A percentile compares a stretch with the other conserved stretches of the same genome.
phyloP scores from a whole-genome alignment of 306 rosid genomes.

The Cicer yamashitae region DNA sequence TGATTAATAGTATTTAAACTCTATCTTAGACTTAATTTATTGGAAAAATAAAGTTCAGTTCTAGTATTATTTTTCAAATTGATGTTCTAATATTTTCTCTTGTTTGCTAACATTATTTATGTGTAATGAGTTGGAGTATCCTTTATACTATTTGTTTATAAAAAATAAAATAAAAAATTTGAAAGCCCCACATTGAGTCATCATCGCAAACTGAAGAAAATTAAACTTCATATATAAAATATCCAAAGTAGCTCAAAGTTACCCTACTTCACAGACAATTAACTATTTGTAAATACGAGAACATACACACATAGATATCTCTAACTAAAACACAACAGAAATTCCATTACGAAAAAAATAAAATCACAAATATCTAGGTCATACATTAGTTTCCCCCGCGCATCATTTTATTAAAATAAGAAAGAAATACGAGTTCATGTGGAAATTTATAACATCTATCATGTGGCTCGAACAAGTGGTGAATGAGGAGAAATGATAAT shows the following conservation, averaged over 20 bases:
- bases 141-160: too few relatives aligned
- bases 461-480: conserved; percentile 61
- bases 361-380: conserved; percentile 2
- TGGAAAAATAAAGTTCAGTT: too few relatives aligned
- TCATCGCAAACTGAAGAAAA: background rate
- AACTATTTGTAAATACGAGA: conserved; percentile 25
- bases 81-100: too few relatives aligned
- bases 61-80: too few relatives aligned
- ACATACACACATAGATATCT: conserved; percentile 1
- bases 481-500: conserved; percentile 70
- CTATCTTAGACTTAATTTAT: too few relatives aligned
- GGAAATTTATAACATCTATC: conserved; percentile 1
- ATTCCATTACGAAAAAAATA: background rate
- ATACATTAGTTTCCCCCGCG: background rate
- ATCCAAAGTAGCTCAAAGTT: background rate
- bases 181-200: too few relatives aligned
- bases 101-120: too few relatives aligned
- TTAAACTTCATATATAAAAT: conserved; percentile 7
- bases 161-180: too few relatives aligned
- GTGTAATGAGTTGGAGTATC: too few relatives aligned
- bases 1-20: too few relatives aligned
- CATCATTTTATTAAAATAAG: conserved; percentile 13
- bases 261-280: conserved; percentile 26
- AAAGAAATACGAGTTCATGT: background rate
- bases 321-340: conserved; percentile 1